Conservation (phyloP, 2,329 filamentous ascomycete species). For the Leptographium procerum region DNA sequence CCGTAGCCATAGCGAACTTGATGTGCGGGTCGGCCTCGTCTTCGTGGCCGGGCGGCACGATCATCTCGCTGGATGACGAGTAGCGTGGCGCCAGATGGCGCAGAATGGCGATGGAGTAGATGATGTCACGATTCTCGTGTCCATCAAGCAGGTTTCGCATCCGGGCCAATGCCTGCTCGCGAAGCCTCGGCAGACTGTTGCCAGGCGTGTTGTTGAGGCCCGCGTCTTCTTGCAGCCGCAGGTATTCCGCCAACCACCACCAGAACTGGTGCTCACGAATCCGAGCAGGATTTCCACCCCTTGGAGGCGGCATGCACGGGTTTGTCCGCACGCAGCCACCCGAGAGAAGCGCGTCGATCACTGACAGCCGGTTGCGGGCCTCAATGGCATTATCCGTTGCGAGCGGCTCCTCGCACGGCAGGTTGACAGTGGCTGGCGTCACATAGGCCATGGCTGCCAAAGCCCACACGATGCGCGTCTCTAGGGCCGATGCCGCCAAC, state of each 20-base stretch:
- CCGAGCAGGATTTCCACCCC: constrained; percentile 40
- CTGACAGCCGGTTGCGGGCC: constrained; percentile 57
- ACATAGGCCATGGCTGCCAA: constrained; percentile 39
- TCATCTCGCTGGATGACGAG: constrained; percentile 31
- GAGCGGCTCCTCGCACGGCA: constrained; percentile 26
- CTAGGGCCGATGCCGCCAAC: constrained; percentile 40
- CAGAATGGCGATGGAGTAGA: constrained; percentile 78
- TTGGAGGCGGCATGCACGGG: constrained; percentile 38
- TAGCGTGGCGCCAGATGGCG: constrained; percentile 61
- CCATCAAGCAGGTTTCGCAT: constrained; percentile 65
- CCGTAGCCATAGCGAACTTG: constrained; percentile 57
- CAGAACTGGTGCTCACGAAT: constrained; percentile 68
- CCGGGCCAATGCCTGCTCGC: constrained; percentile 53
- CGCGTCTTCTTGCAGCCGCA: constrained; percentile 43
- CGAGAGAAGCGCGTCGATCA: constrained; percentile 66
- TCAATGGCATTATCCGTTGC: constrained; percentile 49
- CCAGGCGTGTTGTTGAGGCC: constrained; percentile 14
- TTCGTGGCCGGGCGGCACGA: constrained; percentile 41
- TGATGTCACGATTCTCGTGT: constrained; percentile 76
- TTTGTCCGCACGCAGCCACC: constrained; percentile 54
- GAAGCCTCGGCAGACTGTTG: constrained; percentile 30
- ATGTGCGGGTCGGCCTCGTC: constrained; percentile 57
- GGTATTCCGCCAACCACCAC: constrained; percentile 63
- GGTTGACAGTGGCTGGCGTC: constrained; percentile 23
- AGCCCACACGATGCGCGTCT: constrained; percentile 49